A percentile compares a stretch with the other conserved stretches of the same genome.
These are phyloP conservation scores for Heritiera littoralis DNA, from an alignment of 345 rosid species.

Conservation along the genomic window DNA sequence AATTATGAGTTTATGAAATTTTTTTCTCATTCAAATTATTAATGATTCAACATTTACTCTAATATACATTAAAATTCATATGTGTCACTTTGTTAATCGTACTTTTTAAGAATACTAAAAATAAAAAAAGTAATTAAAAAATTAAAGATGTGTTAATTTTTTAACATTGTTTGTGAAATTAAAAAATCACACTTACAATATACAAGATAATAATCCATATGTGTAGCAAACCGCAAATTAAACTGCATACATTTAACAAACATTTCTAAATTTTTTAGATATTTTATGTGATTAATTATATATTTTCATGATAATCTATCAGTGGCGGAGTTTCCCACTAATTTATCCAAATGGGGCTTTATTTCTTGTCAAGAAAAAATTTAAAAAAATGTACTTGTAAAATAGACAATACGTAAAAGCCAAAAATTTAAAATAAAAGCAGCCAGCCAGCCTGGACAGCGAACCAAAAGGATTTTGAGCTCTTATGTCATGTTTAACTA, in stretches of 20 bases:
- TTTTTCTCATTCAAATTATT: not conserved
- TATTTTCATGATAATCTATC: not conserved
- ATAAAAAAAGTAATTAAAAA: no score
- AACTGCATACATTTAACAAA: no score
- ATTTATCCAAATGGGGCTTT: not conserved
- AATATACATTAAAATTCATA: no score
- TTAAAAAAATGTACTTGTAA: not conserved
- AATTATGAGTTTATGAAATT: not conserved
- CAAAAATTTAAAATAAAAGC: constrained; percentile 16
- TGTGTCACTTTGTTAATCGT: no score
- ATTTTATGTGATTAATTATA: no score
- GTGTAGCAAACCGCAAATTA: no score
- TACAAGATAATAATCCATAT: no score
- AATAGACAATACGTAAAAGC: not conserved
- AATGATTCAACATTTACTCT: not conserved
- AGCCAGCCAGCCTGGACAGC: constrained; percentile 21
- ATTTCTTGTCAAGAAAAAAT: not conserved
- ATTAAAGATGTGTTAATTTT: no score
- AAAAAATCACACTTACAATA: no score
- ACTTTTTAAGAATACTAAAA: no score
- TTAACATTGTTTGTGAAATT: no score
- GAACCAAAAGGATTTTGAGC: constrained; percentile 6
- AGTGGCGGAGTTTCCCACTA: not conserved
- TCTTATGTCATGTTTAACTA: not conserved
- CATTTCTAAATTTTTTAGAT: no score